These are phyloP conservation scores for Fusarium dimerum DNA, from an alignment of 2,329 filamentous ascomycete species.

Conservation along the genomic window DNA sequence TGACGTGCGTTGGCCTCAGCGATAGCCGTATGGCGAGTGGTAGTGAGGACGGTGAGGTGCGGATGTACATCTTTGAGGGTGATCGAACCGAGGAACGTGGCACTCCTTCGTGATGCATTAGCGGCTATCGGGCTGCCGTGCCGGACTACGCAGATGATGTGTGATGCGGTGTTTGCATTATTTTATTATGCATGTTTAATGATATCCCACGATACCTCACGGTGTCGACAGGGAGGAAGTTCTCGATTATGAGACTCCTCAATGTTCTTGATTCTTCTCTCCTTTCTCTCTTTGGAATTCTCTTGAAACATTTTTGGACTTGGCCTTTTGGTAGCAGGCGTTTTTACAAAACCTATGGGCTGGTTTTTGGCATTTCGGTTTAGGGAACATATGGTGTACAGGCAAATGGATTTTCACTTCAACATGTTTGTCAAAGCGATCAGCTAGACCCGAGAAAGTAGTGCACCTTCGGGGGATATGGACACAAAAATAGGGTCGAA, in stretches of 20 bases:
- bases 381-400: neutral
- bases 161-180: neutral
- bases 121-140: neutral
- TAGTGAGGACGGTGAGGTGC: conserved; percentile 89
- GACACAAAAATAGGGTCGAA: neutral
- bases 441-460: neutral
- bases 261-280: neutral
- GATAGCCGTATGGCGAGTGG: conserved; percentile 89
- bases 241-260: neutral
- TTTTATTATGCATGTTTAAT: neutral
- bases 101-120: conserved; percentile 45
- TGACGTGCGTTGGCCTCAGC: conserved; percentile 89
- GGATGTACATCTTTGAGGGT: conserved; percentile 75
- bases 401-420: neutral
- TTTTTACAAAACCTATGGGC: neutral
- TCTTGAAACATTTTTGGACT: neutral
- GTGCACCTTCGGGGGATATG: neutral
- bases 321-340: neutral
- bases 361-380: neutral
- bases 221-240: neutral
- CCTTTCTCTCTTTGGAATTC: neutral
- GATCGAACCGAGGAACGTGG: conserved; percentile 51
- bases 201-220: neutral
- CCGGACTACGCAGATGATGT: neutral
- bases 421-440: neutral